phyloP scores from a whole-genome alignment of 2,329 filamentous ascomycete species.

The Ophiostoma sp. region DNA sequence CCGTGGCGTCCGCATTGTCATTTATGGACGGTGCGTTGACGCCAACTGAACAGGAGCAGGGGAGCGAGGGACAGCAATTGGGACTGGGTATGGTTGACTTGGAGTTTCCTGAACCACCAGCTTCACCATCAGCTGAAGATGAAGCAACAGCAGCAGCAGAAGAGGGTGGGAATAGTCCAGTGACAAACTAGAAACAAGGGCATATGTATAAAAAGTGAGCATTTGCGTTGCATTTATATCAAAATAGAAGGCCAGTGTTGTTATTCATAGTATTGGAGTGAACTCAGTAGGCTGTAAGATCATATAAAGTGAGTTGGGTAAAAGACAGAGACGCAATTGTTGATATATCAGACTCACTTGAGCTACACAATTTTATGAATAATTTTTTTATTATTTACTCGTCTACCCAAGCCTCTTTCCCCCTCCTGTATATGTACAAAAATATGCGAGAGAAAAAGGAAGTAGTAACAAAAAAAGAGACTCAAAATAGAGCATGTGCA shows the following conservation, averaged over 20 bases:
- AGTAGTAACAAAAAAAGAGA: background rate
- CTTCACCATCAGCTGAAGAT: slow-evolving; percentile 22
- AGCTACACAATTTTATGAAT: slow-evolving; percentile 10
- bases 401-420: slow-evolving; percentile 26
- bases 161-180: background rate
- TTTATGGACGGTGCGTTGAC: slow-evolving; percentile 5
- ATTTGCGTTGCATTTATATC: background rate
- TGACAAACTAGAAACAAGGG: background rate
- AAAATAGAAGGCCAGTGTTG: too few species aligned
- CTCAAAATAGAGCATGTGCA: slow-evolving; percentile 7
- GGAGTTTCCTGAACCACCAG: slow-evolving; percentile 37
- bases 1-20: slow-evolving; percentile 14
- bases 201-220: background rate
- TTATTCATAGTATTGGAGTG: too few species aligned
- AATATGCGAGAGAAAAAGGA: slow-evolving; percentile 20
- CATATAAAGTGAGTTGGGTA: background rate
- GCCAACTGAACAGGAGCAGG: background rate
- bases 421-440: slow-evolving; percentile 35
- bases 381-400: slow-evolving; percentile 27
- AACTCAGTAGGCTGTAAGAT: too few species aligned
- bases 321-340: background rate
- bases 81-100: slow-evolving; percentile 33
- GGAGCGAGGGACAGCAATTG: background rate
- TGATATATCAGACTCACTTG: background rate
- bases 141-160: background rate